Base-by-base conservation (phyloP, 2,329 filamentous ascomycete species). In the Botryosphaeria agaves region DNA sequence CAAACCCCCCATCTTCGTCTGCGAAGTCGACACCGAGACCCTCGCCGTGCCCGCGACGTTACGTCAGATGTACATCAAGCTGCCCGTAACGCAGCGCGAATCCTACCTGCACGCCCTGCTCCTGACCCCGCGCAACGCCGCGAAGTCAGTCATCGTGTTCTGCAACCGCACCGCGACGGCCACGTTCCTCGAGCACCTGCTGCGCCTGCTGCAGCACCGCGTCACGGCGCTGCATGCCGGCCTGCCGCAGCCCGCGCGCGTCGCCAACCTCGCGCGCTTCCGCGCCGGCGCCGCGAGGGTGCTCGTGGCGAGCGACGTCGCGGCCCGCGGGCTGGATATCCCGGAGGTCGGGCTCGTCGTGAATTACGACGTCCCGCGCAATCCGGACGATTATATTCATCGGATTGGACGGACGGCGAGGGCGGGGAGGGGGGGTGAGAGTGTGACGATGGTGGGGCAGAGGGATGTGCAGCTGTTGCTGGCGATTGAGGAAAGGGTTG, bases 301-400 rank as follows among this genome's bases (percentile, higher is more conserved):
- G 33, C 69, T 98, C 2, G 80, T 98, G 7, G 87, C 89, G 1
- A 98, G 89, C 0, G 89, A 98, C 49, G 85, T 98, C 9, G 89
- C 89, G 1, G 81, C 84, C 14, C 72, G 89, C 52, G 89, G 89
- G 64, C 69, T 98, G 3, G 89, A 98, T 57, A 94, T 98, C 37
- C 87, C 87, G 1, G 80, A 84, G 41, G 87, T 95, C 5, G 76
- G 70, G 32, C 57, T 95, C 11, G 89, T 98, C 2, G 61, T 98
- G 47, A 95, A 98, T 56, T 98, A 85, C 55, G 89, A 98, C 49
- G 72, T 98, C 1, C 89, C 89, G 0, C 74, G 87, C n/a, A 83
- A 94, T 48, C 83, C 87, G 3, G 85, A 94, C 51, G 87, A 94
- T 55, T 98, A 98, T 52, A 89, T 98, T 40, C 89, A 98, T 59